Evolutionary conservation across 805 yeast genomes (phyloP).

Genomic region (Candida bentonensis): DNA sequence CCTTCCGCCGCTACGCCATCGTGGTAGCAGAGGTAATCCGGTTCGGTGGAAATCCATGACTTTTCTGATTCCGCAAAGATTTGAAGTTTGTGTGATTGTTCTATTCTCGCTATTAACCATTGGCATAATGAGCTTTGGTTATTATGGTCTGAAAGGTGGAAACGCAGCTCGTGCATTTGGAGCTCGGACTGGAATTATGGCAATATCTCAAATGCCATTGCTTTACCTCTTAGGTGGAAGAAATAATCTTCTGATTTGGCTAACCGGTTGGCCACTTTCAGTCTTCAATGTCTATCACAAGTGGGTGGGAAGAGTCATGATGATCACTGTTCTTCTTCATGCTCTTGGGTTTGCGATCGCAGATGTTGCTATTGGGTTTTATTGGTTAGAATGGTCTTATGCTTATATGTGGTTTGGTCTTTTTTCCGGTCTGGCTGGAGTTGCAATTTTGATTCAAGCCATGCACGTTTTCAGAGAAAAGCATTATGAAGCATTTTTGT

Average conservation of each 20-base stretch:
- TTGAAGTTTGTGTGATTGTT: background rate
- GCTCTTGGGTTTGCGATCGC: constrained; percentile 11
- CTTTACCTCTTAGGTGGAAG: constrained; percentile 41
- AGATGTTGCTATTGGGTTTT: constrained; percentile 6
- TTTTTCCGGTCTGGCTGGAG: constrained; percentile 26
- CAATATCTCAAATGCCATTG: constrained; percentile 14
- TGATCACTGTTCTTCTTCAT: constrained; percentile 15
- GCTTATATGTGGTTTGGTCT: constrained; percentile 23
- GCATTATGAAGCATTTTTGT: constrained; percentile 43
- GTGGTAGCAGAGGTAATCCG: background rate
- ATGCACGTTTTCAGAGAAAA: constrained; percentile 34
- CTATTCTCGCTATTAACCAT: background rate
- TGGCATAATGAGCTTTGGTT: background rate
- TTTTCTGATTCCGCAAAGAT: background rate
- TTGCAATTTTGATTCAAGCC: constrained; percentile 32
- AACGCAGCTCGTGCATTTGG: background rate
- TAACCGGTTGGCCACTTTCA: constrained; percentile 48
- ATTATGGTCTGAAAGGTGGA: background rate
- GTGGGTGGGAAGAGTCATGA: constrained; percentile 17
- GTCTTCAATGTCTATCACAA: constrained; percentile 46
- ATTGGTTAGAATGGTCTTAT: constrained; percentile 6
- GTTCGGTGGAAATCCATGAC: background rate
- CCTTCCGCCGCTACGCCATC: background rate
- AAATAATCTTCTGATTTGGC: constrained; percentile 47
- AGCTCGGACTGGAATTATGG: constrained; percentile 1